Evolutionary conservation across 257 asterid species (phyloP), one percentile per base, ranked within the genome.

Genomic region (Anisodus acutangulus): DNA sequence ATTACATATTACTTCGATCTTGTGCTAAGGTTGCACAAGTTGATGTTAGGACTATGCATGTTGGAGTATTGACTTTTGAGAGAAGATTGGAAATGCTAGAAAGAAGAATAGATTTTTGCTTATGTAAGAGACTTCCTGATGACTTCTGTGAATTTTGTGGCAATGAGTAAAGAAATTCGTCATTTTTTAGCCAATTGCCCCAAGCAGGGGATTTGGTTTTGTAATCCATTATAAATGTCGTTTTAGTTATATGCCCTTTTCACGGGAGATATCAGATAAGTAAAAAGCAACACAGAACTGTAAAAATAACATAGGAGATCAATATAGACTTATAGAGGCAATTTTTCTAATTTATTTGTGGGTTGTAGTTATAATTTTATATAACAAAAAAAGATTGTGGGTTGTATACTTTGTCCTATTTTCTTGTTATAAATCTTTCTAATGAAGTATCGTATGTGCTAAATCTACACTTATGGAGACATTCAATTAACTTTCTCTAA

Each of bases 1-100:
- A 94, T 63, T 92, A 94, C 41, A 84, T 95, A 76, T 83, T 95
- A 80, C 95, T 94, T 64, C 91, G 97, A 4, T 88, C 91, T 41
- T 95, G 98, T 88, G 97, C 98, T 11, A 93, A 88, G 89, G 92
- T 88, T 82, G 94, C 92, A 41, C 91, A 86, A 70, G 91, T 95
- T 82, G 98, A 94, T 86, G 66, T 88, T 71, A 89, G 99, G 86
- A 83, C 90, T 55, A 88, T 94, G 93, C 98, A 95, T 85, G 26
- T 31, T 47, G 97, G 91, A 9, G 98, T 92, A 9, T 85, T 95
- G 97, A 82, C 67, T 78, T 90, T 93, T 10, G 97, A 94, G 91
- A 92, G 90, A 87, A 87, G 91, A 87, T 85, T 94, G 91, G 84
- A 85, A n/a, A 82, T 88, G 91, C 83, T 92, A 35, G 98, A 94